phyloP scores from a whole-genome alignment of 2,329 filamentous ascomycete genomes.

The Chaetomium sp. region DNA sequence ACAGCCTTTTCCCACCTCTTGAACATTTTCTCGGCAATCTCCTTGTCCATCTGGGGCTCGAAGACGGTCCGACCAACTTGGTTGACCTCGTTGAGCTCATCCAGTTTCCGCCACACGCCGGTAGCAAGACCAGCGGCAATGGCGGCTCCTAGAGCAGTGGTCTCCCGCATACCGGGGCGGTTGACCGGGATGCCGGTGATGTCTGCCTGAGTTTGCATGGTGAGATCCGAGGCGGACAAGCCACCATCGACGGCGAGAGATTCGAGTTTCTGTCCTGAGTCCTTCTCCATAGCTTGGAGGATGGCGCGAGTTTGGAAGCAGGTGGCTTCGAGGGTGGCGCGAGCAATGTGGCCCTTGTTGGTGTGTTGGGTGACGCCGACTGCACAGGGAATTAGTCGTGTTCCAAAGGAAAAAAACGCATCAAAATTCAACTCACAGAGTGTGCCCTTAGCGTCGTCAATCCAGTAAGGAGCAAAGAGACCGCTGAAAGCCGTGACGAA shows the following conservation, averaged over 20 bases:
- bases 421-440: slow-evolving; percentile 43
- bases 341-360: slow-evolving; percentile 76
- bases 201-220: slow-evolving; percentile 89
- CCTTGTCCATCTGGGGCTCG: slow-evolving; percentile 52
- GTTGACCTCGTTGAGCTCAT: slow-evolving; percentile 68
- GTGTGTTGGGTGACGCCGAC: slow-evolving; percentile 83
- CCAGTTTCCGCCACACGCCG: slow-evolving; percentile 68
- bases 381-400: slow-evolving; percentile 24
- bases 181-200: slow-evolving; percentile 76
- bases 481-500: slow-evolving; percentile 89
- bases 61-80: slow-evolving; percentile 64
- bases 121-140: slow-evolving; percentile 84
- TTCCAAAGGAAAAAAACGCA: background rate
- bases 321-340: slow-evolving; percentile 82
- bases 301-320: slow-evolving; percentile 93
- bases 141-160: slow-evolving; percentile 79
- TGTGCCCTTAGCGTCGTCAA: slow-evolving; percentile 84
- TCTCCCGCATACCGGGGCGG: slow-evolving; percentile 83
- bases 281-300: slow-evolving; percentile 82
- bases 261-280: slow-evolving; percentile 68
- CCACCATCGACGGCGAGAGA: slow-evolving; percentile 81
- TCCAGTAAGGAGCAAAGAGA: slow-evolving; percentile 90
- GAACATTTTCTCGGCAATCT: slow-evolving; percentile 39
- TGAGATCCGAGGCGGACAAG: slow-evolving; percentile 80
- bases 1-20: slow-evolving; percentile 52